Evolutionary conservation across 2,329 filamentous ascomycete species (phyloP).

Genomic region (Talaromyces sp.): DNA sequence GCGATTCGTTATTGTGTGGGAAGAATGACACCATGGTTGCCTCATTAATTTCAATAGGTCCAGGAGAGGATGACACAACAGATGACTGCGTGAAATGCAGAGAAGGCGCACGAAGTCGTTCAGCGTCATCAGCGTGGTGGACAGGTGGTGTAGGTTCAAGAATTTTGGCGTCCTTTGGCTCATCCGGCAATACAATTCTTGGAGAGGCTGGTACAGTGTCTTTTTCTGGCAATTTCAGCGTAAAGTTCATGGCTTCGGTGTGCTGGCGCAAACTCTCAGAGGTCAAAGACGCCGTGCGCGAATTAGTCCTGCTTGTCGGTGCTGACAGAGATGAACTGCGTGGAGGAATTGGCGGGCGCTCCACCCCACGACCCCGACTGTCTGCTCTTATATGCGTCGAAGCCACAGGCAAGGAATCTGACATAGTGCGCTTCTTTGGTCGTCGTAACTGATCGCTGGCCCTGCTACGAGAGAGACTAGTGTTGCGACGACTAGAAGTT

Average conservation of each 20-base stretch:
- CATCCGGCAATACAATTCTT: slow-evolving; percentile 15
- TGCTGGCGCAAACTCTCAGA: slow-evolving; percentile 37
- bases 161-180: slow-evolving; percentile 19
- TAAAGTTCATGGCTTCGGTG: slow-evolving; percentile 23
- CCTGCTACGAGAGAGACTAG: slow-evolving; percentile 24
- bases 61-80: slow-evolving; percentile 45
- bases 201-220: slow-evolving; percentile 17
- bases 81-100: slow-evolving; percentile 45
- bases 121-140: slow-evolving; percentile 33
- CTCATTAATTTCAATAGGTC: slow-evolving; percentile 54
- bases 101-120: slow-evolving; percentile 42
- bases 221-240: slow-evolving; percentile 17
- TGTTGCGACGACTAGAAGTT: slow-evolving; percentile 32
- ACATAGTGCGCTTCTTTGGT: slow-evolving; percentile 33
- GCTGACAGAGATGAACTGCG: slow-evolving; percentile 43
- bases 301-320: slow-evolving; percentile 41
- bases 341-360: slow-evolving; percentile 31
- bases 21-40: slow-evolving; percentile 57
- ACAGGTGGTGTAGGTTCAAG: slow-evolving; percentile 31
- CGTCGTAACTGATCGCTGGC: slow-evolving; percentile 9
- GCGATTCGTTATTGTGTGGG: slow-evolving; percentile 59
- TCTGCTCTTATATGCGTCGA: slow-evolving; percentile 15
- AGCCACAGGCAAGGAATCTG: slow-evolving; percentile 31
- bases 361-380: slow-evolving; percentile 23
- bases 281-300: slow-evolving; percentile 40